Conservation (phyloP, 352 stramenopile species). For the Globisporangium polare region DNA sequence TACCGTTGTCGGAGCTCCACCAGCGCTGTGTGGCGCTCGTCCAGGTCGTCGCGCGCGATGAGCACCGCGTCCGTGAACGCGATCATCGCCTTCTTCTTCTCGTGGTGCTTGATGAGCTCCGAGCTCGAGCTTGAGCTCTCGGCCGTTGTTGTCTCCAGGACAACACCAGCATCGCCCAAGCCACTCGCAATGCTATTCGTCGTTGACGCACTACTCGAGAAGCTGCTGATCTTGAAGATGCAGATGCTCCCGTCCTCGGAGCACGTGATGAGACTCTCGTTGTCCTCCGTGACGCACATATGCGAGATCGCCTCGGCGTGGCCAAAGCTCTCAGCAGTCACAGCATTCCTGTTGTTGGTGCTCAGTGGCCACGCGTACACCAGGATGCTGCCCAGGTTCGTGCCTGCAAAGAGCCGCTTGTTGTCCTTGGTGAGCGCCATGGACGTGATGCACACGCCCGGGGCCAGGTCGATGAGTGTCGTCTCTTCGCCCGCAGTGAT, state of each 20-base stretch:
- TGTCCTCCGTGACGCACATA: conserved; percentile 73
- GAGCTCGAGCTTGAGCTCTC: background rate
- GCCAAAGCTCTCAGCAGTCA: conserved; percentile 44
- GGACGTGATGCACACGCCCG: conserved; percentile 36
- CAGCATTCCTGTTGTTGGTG: conserved; percentile 15
- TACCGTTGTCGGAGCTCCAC: conserved; percentile 64
- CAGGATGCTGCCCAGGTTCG: conserved; percentile 52
- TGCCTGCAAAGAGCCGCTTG: conserved; percentile 66
- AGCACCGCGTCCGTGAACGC: conserved; percentile 51
- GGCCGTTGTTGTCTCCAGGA: background rate
- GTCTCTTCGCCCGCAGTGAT: conserved; percentile 58
- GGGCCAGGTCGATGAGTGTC: conserved; percentile 39
- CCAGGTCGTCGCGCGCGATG: conserved; percentile 71
- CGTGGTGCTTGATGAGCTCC: conserved; percentile 14
- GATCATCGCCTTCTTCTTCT: conserved; percentile 23
- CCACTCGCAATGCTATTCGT: background rate
- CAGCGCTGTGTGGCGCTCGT: conserved; percentile 51
- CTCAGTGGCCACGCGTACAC: conserved; percentile 62
- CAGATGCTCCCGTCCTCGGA: conserved; percentile 64
- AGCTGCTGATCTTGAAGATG: conserved; percentile 44
- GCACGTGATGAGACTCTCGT: conserved; percentile 46
- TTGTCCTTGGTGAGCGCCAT: conserved; percentile 60
- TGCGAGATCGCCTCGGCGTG: conserved; percentile 61
- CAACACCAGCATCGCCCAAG: background rate
- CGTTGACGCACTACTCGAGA: background rate